Evolutionary conservation across 106 monocot species (phyloP).

Genomic region (Dendrobium catenatum): DNA sequence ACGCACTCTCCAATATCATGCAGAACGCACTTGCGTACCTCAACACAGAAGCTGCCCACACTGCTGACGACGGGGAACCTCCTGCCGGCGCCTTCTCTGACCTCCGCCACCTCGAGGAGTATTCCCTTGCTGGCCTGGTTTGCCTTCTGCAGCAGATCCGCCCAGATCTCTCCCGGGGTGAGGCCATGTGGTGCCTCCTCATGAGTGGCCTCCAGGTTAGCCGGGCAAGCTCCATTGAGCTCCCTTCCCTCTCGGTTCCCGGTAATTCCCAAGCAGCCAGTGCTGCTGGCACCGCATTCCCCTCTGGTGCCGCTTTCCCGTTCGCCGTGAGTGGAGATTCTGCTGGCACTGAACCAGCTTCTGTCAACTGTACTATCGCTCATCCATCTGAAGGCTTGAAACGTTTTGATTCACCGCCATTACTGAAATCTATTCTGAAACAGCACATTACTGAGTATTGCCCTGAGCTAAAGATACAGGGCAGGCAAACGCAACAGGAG

Average conservation of each 20-base stretch:
- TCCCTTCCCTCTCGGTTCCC: conserved; percentile 22
- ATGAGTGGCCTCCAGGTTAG: conserved; percentile 64
- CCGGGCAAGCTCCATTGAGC: conserved; percentile 40
- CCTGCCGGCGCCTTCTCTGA: conserved; percentile 42
- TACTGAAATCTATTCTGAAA: background rate
- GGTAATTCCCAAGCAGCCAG: background rate
- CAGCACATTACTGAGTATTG: conserved; percentile 5
- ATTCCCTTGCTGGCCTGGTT: conserved; percentile 74
- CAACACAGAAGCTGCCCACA: conserved; percentile 12
- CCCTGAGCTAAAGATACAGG: background rate
- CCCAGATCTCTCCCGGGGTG: conserved; percentile 48
- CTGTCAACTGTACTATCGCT: background rate
- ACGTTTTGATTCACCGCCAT: background rate
- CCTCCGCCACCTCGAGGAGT: conserved; percentile 66
- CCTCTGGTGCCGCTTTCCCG: background rate
- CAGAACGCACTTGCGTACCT: conserved; percentile 55
- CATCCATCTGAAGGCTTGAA: background rate
- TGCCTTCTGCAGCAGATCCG: conserved; percentile 65
- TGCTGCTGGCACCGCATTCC: too few species aligned
- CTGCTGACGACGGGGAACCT: background rate
- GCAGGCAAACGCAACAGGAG: background rate
- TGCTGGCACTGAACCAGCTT: background rate
- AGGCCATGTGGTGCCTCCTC: conserved; percentile 95
- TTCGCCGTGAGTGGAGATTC: background rate
- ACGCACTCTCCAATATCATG: conserved; percentile 67